These are phyloP conservation scores for Helotiales sp. DNA, from an alignment of 2,329 filamentous ascomycete genomes.

Conservation along the genomic window DNA sequence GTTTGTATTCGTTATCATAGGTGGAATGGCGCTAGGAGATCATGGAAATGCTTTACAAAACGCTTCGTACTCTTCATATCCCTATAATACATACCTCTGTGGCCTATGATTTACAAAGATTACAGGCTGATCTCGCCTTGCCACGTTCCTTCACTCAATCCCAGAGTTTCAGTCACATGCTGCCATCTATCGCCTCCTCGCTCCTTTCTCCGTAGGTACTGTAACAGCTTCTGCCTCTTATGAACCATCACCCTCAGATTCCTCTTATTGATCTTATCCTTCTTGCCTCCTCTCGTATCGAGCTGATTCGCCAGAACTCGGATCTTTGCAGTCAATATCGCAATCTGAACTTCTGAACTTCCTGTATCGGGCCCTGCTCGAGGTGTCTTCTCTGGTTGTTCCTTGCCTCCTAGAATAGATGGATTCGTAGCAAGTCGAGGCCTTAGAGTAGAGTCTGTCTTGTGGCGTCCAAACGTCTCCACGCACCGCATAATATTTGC, in stretches of 20 bases:
- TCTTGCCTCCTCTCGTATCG: constrained; percentile 65
- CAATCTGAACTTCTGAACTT: constrained; percentile 95
- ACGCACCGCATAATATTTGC: constrained; percentile 85
- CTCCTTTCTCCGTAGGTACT: constrained; percentile 86
- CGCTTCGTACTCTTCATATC: constrained; percentile 19
- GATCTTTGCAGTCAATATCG: constrained; percentile 94
- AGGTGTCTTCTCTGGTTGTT: constrained; percentile 46
- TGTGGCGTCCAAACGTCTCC: constrained; percentile 85
- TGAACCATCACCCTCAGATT: constrained; percentile 86
- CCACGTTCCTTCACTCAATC: constrained; percentile 85
- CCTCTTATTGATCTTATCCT: constrained; percentile 92
- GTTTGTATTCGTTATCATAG: constrained; percentile 30
- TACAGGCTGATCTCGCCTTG: constrained; percentile 83
- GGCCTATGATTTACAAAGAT: constrained; percentile 29
- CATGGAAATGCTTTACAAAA: constrained; percentile 26
- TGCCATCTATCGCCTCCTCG: constrained; percentile 88
- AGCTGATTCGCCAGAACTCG: constrained; percentile 73
- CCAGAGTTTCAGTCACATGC: constrained; percentile 79
- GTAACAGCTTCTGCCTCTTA: constrained; percentile 81
- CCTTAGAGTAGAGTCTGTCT: constrained; percentile 72
- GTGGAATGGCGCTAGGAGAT: constrained; percentile 31
- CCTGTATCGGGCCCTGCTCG: constrained; percentile 92
- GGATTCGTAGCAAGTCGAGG: constrained; percentile 36
- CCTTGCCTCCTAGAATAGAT: constrained; percentile 14
- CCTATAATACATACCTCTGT: constrained; percentile 29